phyloP scores from a whole-genome alignment of 1,139 yeast species.

The Scheffersomyces titani region DNA sequence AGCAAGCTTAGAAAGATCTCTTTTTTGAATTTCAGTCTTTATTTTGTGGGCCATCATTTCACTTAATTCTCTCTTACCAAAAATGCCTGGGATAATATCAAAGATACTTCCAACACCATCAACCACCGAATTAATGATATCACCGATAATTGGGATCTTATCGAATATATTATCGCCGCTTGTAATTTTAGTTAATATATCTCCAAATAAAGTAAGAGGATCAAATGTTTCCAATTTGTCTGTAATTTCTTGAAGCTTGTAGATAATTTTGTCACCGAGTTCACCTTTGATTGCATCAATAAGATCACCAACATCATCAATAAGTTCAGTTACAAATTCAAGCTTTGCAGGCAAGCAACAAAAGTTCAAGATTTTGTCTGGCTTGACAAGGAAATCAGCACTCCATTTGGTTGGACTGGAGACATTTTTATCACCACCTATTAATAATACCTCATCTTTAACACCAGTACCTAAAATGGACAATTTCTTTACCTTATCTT shows the following conservation, averaged over 20 bases:
- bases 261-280: conserved; percentile 1
- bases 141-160: not conserved
- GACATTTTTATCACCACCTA: conserved; percentile 8
- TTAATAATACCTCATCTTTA: conserved; percentile 16
- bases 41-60: conserved; percentile 1
- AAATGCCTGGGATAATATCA: not conserved
- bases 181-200: not conserved
- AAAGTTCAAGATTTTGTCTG: conserved; percentile 14
- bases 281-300: not conserved
- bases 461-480: conserved; percentile 21
- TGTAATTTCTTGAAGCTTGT: conserved; percentile 1
- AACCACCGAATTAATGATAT: not conserved
- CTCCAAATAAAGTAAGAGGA: conserved; percentile 4
- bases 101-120: not conserved
- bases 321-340: not conserved
- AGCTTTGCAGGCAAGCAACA: conserved; percentile 22
- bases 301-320: not conserved
- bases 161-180: not conserved
- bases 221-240: conserved; percentile 1
- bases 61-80: not conserved
- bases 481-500: conserved; percentile 15
- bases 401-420: conserved; percentile 19
- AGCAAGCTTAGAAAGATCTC: conserved; percentile 3
- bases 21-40: conserved; percentile 10
- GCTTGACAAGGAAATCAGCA: conserved; percentile 19